Evolutionary conservation across 2,329 filamentous ascomycete genomes (phyloP).

Genomic region (Hymenoscyphus fructigenus): DNA sequence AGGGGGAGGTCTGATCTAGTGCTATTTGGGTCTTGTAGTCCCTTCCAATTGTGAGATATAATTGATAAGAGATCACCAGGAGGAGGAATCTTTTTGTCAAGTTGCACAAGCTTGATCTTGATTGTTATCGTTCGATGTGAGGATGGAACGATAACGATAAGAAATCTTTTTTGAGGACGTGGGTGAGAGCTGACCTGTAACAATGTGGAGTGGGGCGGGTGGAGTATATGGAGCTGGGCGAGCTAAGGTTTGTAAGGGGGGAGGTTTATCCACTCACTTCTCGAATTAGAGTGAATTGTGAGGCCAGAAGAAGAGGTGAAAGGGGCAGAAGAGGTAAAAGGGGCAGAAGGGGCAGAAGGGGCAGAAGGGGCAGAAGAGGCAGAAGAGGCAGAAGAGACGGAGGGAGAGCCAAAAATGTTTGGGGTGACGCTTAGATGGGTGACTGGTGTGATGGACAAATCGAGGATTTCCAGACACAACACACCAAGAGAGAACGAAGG

Average conservation of each 20-base stretch:
- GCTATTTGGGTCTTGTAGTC: background rate
- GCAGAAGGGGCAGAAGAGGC: too few relatives aligned
- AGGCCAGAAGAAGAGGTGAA: background rate
- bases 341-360: background rate
- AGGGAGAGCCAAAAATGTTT: background rate
- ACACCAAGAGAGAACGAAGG: background rate
- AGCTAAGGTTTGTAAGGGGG: background rate
- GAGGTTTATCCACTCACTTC: background rate
- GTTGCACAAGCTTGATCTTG: background rate
- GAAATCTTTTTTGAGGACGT: constrained; percentile 4
- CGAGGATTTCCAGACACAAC: background rate
- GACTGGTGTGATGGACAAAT: background rate
- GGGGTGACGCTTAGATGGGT: background rate
- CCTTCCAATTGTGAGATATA: background rate
- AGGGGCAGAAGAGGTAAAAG: background rate
- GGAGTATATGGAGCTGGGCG: background rate
- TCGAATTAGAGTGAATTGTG: background rate
- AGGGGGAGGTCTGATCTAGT: background rate
- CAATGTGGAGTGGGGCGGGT: background rate
- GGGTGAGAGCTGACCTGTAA: background rate
- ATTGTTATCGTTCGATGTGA: background rate
- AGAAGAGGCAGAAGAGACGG: background rate
- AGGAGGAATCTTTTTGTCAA: background rate
- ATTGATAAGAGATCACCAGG: background rate
- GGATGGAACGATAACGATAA: constrained; percentile 18